Conservation (phyloP, 306 rosid genomes). For the Quercus robur region DNA sequence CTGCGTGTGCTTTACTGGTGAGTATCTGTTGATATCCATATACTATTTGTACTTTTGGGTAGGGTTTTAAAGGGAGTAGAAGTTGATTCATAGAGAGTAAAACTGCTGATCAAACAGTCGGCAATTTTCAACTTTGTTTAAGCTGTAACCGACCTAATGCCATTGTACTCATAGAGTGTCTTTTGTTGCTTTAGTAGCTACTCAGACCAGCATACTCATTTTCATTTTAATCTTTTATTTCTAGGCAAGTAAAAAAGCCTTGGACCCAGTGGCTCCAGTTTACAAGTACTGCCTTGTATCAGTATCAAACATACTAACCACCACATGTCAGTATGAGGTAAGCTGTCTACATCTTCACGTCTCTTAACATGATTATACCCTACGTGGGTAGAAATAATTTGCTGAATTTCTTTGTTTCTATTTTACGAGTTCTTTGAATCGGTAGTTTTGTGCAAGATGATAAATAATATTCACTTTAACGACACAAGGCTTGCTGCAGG, state of each 20-base stretch:
- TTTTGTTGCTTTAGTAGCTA: neutral
- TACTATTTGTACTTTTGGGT: neutral
- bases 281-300: constrained; percentile 81
- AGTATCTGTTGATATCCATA: constrained; percentile 18
- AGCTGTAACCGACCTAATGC: neutral
- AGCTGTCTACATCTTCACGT: constrained; percentile 12
- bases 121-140: constrained; percentile 8
- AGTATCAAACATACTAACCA: constrained; percentile 78
- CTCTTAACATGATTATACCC: neutral
- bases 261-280: constrained; percentile 88
- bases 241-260: constrained; percentile 73
- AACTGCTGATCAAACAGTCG: neutral
- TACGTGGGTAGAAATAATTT: neutral
- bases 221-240: neutral
- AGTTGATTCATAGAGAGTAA: neutral
- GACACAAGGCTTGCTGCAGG: constrained; percentile 47
- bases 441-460: constrained; percentile 2
- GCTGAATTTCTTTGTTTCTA: neutral
- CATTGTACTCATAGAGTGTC: neutral
- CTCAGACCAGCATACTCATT: neutral
- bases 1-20: constrained; percentile 82
- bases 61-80: neutral
- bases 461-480: neutral
- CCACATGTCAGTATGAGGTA: constrained; percentile 97
- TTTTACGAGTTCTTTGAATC: neutral